These are phyloP conservation scores for Babesia sp. DNA, from an alignment of 169 alveolate genomes.

Conservation along the genomic window DNA sequence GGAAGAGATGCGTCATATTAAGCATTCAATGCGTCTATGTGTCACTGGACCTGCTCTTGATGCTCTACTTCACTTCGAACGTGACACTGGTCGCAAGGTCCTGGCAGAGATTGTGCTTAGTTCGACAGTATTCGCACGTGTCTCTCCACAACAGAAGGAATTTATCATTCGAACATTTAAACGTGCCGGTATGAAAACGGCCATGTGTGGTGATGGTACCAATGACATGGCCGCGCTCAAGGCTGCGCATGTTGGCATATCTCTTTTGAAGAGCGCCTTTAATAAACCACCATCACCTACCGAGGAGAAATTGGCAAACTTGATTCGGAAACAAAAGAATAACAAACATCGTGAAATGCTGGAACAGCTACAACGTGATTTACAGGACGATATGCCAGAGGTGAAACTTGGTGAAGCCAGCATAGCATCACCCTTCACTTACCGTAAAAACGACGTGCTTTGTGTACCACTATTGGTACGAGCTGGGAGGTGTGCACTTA, in stretches of 20 bases:
- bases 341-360: constrained; percentile 3
- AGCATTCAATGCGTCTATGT: constrained; percentile 25
- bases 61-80: constrained; percentile 25
- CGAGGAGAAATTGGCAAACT: constrained; percentile 35
- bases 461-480: constrained; percentile 89
- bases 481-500: constrained; percentile 94
- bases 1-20: constrained; percentile 25
- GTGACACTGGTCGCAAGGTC: constrained; percentile 25
- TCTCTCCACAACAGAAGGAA: constrained; percentile 95
- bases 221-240: constrained; percentile 99
- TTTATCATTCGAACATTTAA: constrained; percentile 76
- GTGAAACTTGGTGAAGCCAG: constrained; percentile 96
- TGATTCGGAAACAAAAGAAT: constrained; percentile 41
- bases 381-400: constrained; percentile 80
- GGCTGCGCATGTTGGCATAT: constrained; percentile 96
- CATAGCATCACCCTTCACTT: constrained; percentile 98
- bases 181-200: constrained; percentile 81
- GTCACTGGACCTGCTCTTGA: constrained; percentile 55
- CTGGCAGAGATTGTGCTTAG: constrained; percentile 64
- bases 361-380: constrained; percentile 64
- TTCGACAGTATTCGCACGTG: constrained; percentile 90
- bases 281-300: constrained; percentile 62
- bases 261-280: constrained; percentile 84
- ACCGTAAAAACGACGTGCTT: constrained; percentile 86
- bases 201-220: constrained; percentile 99